Evolutionary conservation across 1,139 yeast genomes (phyloP).

Genomic region (Candida sojae): DNA sequence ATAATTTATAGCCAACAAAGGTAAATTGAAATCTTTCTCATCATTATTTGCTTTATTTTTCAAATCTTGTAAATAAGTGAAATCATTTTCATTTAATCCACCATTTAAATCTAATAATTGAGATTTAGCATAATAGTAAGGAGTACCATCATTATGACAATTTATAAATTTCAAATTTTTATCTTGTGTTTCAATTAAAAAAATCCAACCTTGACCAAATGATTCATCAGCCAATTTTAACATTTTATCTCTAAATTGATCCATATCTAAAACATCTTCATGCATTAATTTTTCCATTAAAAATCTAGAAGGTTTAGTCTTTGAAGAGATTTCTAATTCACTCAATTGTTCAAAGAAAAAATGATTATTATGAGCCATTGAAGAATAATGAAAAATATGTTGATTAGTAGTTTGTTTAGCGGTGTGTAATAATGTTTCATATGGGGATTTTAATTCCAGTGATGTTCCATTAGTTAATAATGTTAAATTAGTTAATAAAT

Average conservation of each 20-base stretch:
- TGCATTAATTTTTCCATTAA: slow-evolving; percentile 45
- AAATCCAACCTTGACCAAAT: slow-evolving; percentile 86
- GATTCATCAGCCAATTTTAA: slow-evolving; percentile 55
- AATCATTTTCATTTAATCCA: slow-evolving; percentile 58
- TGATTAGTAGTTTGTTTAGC: slow-evolving; percentile 72
- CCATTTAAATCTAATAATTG: slow-evolving; percentile 79
- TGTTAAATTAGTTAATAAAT: slow-evolving; percentile 68
- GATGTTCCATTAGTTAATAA: slow-evolving; percentile 76
- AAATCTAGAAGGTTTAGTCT: slow-evolving; percentile 50
- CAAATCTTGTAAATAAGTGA: slow-evolving; percentile 46
- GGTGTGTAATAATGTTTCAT: slow-evolving; percentile 72
- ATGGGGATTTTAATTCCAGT: slow-evolving; percentile 75
- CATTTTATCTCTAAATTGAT: slow-evolving; percentile 54
- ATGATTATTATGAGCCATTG: slow-evolving; percentile 93
- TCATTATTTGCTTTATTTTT: slow-evolving; percentile 45
- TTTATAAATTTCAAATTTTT: slow-evolving; percentile 65
- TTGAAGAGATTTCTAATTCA: slow-evolving; percentile 29
- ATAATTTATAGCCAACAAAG: slow-evolving; percentile 74
- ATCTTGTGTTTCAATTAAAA: slow-evolving; percentile 71
- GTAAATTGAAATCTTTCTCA: slow-evolving; percentile 70
- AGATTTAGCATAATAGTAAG: slow-evolving; percentile 75
- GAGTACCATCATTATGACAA: slow-evolving; percentile 87
- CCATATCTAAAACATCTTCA: slow-evolving; percentile 43
- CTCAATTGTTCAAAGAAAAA: slow-evolving; percentile 74
- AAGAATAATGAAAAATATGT: slow-evolving; percentile 79